A percentile compares a stretch with the other conserved stretches of the same genome.
phyloP scores from a whole-genome alignment of 441 rosid species.

The Adansonia grandidieri region DNA sequence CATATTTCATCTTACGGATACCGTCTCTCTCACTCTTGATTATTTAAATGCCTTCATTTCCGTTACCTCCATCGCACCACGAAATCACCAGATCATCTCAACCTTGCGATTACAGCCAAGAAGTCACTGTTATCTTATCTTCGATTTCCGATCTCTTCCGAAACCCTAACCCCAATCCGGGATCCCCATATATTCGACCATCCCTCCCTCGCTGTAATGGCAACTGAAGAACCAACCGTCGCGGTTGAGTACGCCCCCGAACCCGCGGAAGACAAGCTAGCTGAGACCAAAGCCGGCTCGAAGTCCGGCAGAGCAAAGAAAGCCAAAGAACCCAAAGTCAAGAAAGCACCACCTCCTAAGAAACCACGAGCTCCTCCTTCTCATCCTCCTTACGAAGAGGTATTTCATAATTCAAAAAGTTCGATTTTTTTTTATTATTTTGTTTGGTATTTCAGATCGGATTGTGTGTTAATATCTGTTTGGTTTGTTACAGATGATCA shows the following conservation, averaged over 20 bases:
- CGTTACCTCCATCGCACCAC: slow-evolving; percentile 22
- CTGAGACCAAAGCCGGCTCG: slow-evolving; percentile 42
- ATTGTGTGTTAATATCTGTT: background rate
- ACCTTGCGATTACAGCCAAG: slow-evolving; percentile 5
- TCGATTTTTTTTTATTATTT: background rate
- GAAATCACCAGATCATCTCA: background rate
- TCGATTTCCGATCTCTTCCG: background rate
- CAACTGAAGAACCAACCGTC: slow-evolving; percentile 44
- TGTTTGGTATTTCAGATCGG: slow-evolving; percentile 9
- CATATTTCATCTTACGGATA: slow-evolving; percentile 42
- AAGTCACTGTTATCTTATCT: background rate
- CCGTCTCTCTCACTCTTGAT: slow-evolving; percentile 43
- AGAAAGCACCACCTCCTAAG: slow-evolving; percentile 55
- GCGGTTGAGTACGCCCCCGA: slow-evolving; percentile 37
- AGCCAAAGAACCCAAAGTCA: slow-evolving; percentile 58
- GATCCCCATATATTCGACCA: background rate
- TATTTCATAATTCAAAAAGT: slow-evolving; percentile 9
- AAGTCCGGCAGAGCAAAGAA: slow-evolving; percentile 50
- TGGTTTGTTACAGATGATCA: slow-evolving; percentile 61
- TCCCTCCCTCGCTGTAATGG: slow-evolving; percentile 31
- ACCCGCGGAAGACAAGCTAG: slow-evolving; percentile 38
- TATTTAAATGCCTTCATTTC: slow-evolving; percentile 60
- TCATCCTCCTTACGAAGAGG: slow-evolving; percentile 88
- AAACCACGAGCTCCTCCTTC: slow-evolving; percentile 46
- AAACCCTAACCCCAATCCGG: background rate